Conservation (phyloP, 2,329 filamentous ascomycete genomes). For the Clarireedia monteithiana region DNA sequence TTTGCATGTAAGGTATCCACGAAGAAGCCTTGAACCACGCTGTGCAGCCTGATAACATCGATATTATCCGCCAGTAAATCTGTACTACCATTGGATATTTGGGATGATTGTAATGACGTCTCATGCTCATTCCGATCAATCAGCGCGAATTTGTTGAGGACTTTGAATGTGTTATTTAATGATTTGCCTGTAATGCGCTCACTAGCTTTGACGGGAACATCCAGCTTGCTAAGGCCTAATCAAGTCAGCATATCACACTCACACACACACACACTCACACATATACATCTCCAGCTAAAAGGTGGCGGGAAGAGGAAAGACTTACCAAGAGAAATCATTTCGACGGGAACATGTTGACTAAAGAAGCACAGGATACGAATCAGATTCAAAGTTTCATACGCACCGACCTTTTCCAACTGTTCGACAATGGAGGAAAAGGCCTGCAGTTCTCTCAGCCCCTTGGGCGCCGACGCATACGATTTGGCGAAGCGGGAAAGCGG, state of each 20-base stretch:
- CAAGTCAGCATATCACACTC: not conserved
- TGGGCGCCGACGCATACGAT: slow-evolving; percentile 47
- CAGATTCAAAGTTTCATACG: slow-evolving; percentile 51
- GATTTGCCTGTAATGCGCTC: slow-evolving; percentile 28
- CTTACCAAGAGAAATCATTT: slow-evolving; percentile 52
- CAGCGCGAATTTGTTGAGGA: slow-evolving; percentile 44
- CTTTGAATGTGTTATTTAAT: slow-evolving; percentile 40
- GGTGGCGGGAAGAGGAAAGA: not conserved
- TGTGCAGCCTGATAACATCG: slow-evolving; percentile 43
- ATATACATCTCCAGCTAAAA: too few relatives aligned
- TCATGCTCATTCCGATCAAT: slow-evolving; percentile 43
- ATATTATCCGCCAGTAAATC: slow-evolving; percentile 38
- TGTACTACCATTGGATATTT: slow-evolving; percentile 31
- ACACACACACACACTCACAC: too few relatives aligned
- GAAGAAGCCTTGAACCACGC: slow-evolving; percentile 46
- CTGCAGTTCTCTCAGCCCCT: slow-evolving; percentile 38
- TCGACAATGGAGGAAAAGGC: slow-evolving; percentile 42
- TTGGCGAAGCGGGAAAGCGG: slow-evolving; percentile 54
- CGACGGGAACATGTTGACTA: slow-evolving; percentile 56
- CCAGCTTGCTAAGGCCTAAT: slow-evolving; percentile 38
- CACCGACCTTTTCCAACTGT: slow-evolving; percentile 40
- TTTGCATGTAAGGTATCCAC: slow-evolving; percentile 36
- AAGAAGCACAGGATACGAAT: slow-evolving; percentile 59
- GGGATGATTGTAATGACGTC: slow-evolving; percentile 18
- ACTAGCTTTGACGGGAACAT: slow-evolving; percentile 39